These are phyloP conservation scores for Ceratocystis lukuohia DNA, from an alignment of 2,329 filamentous ascomycete genomes.

Conservation along the genomic window DNA sequence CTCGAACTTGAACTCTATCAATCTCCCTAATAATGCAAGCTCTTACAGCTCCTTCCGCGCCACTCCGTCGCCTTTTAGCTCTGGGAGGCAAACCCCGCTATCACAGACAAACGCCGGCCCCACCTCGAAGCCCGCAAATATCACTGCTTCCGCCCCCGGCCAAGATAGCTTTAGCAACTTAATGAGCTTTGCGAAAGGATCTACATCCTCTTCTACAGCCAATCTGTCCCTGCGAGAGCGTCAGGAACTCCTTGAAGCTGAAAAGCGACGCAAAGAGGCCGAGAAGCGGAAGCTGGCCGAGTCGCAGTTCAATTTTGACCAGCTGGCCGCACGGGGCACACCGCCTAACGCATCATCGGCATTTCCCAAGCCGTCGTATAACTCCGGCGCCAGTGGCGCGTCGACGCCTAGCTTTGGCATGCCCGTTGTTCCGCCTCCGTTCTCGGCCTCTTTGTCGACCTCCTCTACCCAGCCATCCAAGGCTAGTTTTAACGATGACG, in stretches of 20 bases:
- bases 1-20: constrained; percentile 26
- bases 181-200: constrained; percentile 39
- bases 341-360: constrained; percentile 31
- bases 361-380: not conserved
- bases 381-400: constrained; percentile 21
- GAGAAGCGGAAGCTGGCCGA: constrained; percentile 60
- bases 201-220: constrained; percentile 40
- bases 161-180: constrained; percentile 69
- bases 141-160: constrained; percentile 31
- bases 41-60: constrained; percentile 40
- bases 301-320: constrained; percentile 60
- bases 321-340: constrained; percentile 52
- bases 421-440: constrained; percentile 21
- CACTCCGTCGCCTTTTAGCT: constrained; percentile 42
- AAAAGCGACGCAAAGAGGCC: constrained; percentile 59
- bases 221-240: constrained; percentile 69
- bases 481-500: constrained; percentile 32
- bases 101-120: constrained; percentile 4
- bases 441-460: not conserved
- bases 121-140: not conserved
- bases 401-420: constrained; percentile 10
- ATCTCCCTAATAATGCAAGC: constrained; percentile 32
- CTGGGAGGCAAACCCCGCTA: constrained; percentile 41
- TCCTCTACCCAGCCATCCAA: constrained; percentile 3
- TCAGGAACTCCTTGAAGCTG: constrained; percentile 51